Percentiles rank a stretch among this genome's conserved stretches.
Evolutionary conservation across 2,329 filamentous ascomycete species (phyloP).

Genomic region (Trichoderma citrinoviride): DNA sequence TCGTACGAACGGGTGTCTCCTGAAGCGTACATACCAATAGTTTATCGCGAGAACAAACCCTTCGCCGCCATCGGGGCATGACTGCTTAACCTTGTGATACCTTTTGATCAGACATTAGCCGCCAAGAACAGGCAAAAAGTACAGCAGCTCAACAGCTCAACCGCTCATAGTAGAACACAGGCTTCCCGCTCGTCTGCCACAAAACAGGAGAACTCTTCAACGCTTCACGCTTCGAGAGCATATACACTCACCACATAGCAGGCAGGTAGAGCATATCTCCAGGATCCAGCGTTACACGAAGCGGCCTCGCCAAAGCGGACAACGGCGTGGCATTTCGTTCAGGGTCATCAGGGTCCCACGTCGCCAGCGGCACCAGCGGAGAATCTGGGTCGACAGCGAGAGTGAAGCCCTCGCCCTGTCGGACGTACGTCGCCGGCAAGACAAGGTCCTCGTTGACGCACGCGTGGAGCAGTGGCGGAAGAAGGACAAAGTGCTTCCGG

Average conservation of each 20-base stretch:
- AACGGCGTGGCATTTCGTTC: conserved; percentile 51
- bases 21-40: conserved; percentile 61
- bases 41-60: conserved; percentile 77
- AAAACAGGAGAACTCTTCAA: too few relatives aligned
- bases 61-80: conserved; percentile 63
- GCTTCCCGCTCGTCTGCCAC: neutral
- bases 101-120: conserved; percentile 33
- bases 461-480: conserved; percentile 68
- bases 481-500: conserved; percentile 69
- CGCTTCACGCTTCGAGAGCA: neutral
- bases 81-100: conserved; percentile 80
- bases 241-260: conserved; percentile 69
- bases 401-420: conserved; percentile 31
- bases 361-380: conserved; percentile 61
- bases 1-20: neutral
- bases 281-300: conserved; percentile 65
- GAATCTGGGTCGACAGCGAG: conserved; percentile 37
- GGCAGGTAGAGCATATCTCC: conserved; percentile 83
- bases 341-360: conserved; percentile 69
- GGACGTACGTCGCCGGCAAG: conserved; percentile 56
- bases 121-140: neutral
- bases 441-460: conserved; percentile 65
- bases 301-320: conserved; percentile 56
- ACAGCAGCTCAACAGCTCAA: neutral
- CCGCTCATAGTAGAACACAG: neutral